phyloP scores from a whole-genome alignment of 306 rosid genomes.

The Glycyrrhiza uralensis region DNA sequence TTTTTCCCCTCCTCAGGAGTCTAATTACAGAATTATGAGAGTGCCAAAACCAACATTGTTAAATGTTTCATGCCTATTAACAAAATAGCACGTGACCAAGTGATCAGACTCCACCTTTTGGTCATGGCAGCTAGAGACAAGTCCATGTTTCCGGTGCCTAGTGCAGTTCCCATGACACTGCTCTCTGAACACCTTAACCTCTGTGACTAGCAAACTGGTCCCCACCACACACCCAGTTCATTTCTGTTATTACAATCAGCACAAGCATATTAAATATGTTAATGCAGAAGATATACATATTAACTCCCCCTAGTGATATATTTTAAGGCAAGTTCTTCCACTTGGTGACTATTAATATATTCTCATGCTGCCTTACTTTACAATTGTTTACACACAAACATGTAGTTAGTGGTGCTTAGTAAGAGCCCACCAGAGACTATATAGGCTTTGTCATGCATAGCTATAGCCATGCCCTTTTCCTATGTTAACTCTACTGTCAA shows the following conservation, averaged over 20 bases:
- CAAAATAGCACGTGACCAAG: constrained; percentile 36
- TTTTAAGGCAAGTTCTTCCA: constrained; percentile 9
- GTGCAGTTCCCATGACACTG: constrained; percentile 35
- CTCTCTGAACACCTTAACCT: constrained; percentile 10
- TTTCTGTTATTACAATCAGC: not conserved
- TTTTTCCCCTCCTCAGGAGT: not conserved
- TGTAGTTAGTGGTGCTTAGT: constrained; percentile 20
- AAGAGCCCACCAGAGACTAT: constrained; percentile 23
- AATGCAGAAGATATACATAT: not conserved
- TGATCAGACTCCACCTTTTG: constrained; percentile 24
- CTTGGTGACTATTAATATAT: constrained; percentile 18
- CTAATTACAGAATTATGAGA: not conserved
- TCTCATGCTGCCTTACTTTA: constrained; percentile 20
- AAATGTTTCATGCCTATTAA: constrained; percentile 3
- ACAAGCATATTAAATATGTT: not conserved
- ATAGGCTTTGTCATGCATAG: constrained; percentile 11
- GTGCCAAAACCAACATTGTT: not conserved
- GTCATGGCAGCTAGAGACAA: constrained; percentile 41
- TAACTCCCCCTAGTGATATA: not conserved
- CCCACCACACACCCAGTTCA: constrained; percentile 13
- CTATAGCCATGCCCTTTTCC: not conserved
- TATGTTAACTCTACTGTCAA: not conserved
- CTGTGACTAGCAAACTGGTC: not conserved
- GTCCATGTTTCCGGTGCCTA: constrained; percentile 43
- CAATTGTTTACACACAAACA: constrained; percentile 3